Evolutionary conservation across 2,329 filamentous ascomycete genomes (phyloP), one percentile per base, ranked within the genome.

Genomic region (Zarea fungicola): DNA sequence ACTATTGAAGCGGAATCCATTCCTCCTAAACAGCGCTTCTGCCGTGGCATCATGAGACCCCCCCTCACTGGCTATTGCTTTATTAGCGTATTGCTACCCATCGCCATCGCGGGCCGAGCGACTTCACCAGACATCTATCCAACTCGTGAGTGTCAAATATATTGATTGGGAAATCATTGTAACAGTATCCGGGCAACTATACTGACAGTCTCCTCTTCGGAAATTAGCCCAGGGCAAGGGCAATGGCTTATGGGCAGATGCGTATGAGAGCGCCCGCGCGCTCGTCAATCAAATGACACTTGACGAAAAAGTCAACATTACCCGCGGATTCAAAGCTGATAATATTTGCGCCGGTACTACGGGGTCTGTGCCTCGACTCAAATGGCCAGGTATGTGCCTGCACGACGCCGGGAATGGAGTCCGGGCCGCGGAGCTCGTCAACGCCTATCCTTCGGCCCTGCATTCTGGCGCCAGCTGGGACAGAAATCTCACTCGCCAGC

Each of bases 281-380:
- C 64, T 87, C 3, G 82, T 85, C 9, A 65, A 67, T 23, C 74
- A 78, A 44, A 78, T 87, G 76, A 86, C 82, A 0, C 62, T 86
- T 2, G 81, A 83, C 11, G 83, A 87, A 59, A 85, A 83, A 59
- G 80, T 67, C 28, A 75, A 76, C 51, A 61, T 75, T 6, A 76
- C 73, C 1, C 62, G 68, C n/a, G 72, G 72, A 34, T 77, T 83
- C 40, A 74, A 78, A 56, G 81, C 64, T 3, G 66, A 68, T 71
- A 76, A 73, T 51, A 61, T 65, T n/a, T 76, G 74, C 48, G 68
- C 71, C 2, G 74, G 73, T 1, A 74, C 70, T 47, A 73, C 72
- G 0, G 73, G 73, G 4, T 66, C 66, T 0, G 66, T 76, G 1
- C 70, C 72, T 6, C 66, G 73, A 1, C 57, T 76, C 1, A 60